A percentile compares a stretch with the other conserved stretches of the same genome.
Conservation (phyloP, 768 basidiomycete species). For the Jaapia argillacea region DNA sequence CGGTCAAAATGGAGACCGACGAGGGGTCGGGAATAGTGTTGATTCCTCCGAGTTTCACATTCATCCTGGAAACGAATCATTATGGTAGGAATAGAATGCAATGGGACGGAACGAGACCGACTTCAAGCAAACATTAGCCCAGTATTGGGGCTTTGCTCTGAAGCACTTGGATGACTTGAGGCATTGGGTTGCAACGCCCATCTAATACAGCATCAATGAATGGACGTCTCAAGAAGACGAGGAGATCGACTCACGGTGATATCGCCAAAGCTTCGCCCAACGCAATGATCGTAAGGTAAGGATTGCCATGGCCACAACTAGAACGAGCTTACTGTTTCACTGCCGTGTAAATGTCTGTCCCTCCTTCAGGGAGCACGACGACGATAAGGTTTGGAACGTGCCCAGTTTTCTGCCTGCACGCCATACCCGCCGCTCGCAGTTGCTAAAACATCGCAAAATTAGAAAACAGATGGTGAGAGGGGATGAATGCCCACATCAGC, state of each 20-base stretch:
- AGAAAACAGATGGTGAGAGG: neutral
- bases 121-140: constrained; percentile 76
- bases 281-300: neutral
- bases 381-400: constrained; percentile 49
- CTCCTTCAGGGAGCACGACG: constrained; percentile 62
- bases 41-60: constrained; percentile 79
- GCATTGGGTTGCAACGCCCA: constrained; percentile 75
- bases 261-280: constrained; percentile 55
- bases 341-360: constrained; percentile 65
- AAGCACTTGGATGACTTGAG: constrained; percentile 57
- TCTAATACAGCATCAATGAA: constrained; percentile 22
- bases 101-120: constrained; percentile 20
- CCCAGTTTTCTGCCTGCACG: constrained; percentile 29
- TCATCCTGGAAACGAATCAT: constrained; percentile 38
- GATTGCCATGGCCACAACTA: neutral
- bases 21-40: constrained; percentile 67
- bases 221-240: neutral
- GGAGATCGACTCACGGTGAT: constrained; percentile 29
- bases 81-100: neutral
- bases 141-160: constrained; percentile 67
- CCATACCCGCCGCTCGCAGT: constrained; percentile 40
- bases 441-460: constrained; percentile 24
- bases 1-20: constrained; percentile 54
- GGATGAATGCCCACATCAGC: constrained; percentile 31
- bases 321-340: constrained; percentile 62